Percentiles rank a stretch among this genome's conserved stretches.
Evolutionary conservation across 1,284 basidiomycete genomes (phyloP).

Genomic region (Cutaneotrichosporon sp.): DNA sequence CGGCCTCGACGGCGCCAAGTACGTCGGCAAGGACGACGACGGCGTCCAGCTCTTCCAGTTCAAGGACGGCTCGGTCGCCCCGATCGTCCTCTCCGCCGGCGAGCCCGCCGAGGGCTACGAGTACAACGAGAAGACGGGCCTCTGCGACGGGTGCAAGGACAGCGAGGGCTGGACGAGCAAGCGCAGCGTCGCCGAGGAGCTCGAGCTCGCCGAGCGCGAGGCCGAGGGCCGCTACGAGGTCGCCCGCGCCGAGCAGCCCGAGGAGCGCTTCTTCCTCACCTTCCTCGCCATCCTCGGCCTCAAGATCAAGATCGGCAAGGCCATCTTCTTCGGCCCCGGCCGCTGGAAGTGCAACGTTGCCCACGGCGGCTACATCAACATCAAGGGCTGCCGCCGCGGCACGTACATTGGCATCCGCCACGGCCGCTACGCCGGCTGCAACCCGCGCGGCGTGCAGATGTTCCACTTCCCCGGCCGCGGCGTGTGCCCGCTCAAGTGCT

Average conservation of each 20-base stretch:
- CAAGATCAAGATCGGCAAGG: slow-evolving; percentile 7
- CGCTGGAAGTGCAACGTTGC: background rate
- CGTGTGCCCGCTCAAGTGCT: slow-evolving; percentile 6
- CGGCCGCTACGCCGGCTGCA: slow-evolving; percentile 8
- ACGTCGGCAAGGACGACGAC: slow-evolving; percentile 10
- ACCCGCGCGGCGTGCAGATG: slow-evolving; percentile 10
- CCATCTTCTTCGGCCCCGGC: slow-evolving; percentile 11
- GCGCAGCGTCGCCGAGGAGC: slow-evolving; percentile 3
- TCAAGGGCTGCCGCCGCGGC: slow-evolving; percentile 4
- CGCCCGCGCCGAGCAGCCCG: background rate
- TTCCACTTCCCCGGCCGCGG: slow-evolving; percentile 11
- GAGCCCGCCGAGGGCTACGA: background rate
- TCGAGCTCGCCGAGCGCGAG: slow-evolving; percentile 1
- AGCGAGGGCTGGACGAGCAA: background rate
- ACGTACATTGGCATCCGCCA: slow-evolving; percentile 5
- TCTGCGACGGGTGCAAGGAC: slow-evolving; percentile 5
- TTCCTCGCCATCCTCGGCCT: slow-evolving; percentile 1
- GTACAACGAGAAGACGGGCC: background rate
- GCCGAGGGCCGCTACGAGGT: background rate
- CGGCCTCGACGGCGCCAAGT: slow-evolving; percentile 9
- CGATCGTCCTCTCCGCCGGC: slow-evolving; percentile 2
- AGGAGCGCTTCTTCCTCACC: slow-evolving; percentile 9
- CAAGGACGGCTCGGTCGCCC: slow-evolving; percentile 8
- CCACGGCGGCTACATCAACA: slow-evolving; percentile 10
- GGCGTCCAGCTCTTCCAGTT: slow-evolving; percentile 17